Evolutionary conservation across 1,139 yeast species (phyloP).

Genomic region (Geotrichum cucujoidarum): DNA sequence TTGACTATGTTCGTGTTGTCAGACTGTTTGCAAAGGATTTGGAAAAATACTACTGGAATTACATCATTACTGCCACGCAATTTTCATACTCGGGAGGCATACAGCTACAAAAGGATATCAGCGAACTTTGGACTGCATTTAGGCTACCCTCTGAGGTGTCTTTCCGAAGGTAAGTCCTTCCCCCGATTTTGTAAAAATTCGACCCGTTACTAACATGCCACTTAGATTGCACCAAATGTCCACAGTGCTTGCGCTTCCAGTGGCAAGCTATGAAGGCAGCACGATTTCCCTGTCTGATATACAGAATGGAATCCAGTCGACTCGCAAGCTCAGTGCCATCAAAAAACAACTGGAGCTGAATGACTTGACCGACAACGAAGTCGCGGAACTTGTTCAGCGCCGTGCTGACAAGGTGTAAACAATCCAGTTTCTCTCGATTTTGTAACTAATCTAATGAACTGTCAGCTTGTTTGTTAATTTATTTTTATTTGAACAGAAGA

Average conservation of each 20-base stretch:
- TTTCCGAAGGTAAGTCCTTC: slow-evolving; percentile 17
- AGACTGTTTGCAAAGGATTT: slow-evolving; percentile 40
- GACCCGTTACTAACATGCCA: background rate
- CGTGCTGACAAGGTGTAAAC: slow-evolving; percentile 6
- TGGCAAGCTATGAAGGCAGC: background rate
- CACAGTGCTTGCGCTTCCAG: slow-evolving; percentile 9
- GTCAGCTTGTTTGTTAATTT: background rate
- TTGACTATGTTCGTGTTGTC: slow-evolving; percentile 29
- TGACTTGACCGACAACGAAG: slow-evolving; percentile 34
- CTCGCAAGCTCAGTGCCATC: slow-evolving; percentile 18
- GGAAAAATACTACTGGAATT: slow-evolving; percentile 50
- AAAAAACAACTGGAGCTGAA: slow-evolving; percentile 26
- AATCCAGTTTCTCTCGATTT: too few relatives aligned
- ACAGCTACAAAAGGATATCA: slow-evolving; percentile 54
- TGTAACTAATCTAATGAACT: background rate
- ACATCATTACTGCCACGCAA: slow-evolving; percentile 57
- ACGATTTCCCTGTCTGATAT: background rate
- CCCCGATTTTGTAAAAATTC: background rate
- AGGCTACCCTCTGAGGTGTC: slow-evolving; percentile 32
- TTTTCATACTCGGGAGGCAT: slow-evolving; percentile 53
- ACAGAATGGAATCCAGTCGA: background rate
- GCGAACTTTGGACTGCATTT: slow-evolving; percentile 33
- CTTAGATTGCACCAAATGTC: slow-evolving; percentile 9
- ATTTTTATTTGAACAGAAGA: background rate
- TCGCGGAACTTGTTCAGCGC: slow-evolving; percentile 21